Conservation (phyloP, 768 basidiomycete genomes). For the Boletus pseudo-olivaceus region DNA sequence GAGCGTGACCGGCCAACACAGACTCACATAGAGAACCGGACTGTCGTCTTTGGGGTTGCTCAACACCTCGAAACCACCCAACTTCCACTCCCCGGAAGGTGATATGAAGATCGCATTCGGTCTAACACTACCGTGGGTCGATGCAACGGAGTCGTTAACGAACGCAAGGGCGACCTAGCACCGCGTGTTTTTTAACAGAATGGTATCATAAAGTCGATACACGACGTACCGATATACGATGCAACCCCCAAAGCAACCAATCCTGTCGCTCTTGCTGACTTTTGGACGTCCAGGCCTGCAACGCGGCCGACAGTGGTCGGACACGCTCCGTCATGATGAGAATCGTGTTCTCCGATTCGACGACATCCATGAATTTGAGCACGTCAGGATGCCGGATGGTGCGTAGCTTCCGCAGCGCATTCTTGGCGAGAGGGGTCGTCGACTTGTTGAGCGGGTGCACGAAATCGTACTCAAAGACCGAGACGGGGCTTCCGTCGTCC, state of each 20-base stretch:
- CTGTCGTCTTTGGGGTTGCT: slow-evolving; percentile 78
- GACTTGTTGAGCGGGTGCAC: slow-evolving; percentile 56
- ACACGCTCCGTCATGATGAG: slow-evolving; percentile 96
- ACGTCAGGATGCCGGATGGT: slow-evolving; percentile 94
- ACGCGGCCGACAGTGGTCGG: slow-evolving; percentile 59
- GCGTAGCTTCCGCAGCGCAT: slow-evolving; percentile 85
- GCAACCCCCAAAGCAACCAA: slow-evolving; percentile 92
- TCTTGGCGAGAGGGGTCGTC: slow-evolving; percentile 74
- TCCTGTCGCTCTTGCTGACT: slow-evolving; percentile 70
- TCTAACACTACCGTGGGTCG: slow-evolving; percentile 79
- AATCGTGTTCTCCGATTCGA: slow-evolving; percentile 83
- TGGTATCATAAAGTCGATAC: background rate
- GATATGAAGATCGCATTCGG: slow-evolving; percentile 84
- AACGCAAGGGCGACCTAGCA: slow-evolving; percentile 83
- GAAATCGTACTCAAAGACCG: slow-evolving; percentile 90
- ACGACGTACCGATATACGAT: slow-evolving; percentile 72
- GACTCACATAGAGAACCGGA: slow-evolving; percentile 75
- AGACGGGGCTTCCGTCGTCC: slow-evolving; percentile 86
- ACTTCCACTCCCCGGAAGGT: slow-evolving; percentile 92
- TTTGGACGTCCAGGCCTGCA: slow-evolving; percentile 63
- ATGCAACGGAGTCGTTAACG: slow-evolving; percentile 77
- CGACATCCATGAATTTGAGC: slow-evolving; percentile 90
- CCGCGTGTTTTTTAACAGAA: background rate
- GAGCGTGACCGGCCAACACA: slow-evolving; percentile 1
- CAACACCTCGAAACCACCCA: slow-evolving; percentile 91